A percentile compares a stretch with the other conserved stretches of the same genome.
Conservation (phyloP, 495 filamentous ascomycete species). For the Alectoria sarmentosa region DNA sequence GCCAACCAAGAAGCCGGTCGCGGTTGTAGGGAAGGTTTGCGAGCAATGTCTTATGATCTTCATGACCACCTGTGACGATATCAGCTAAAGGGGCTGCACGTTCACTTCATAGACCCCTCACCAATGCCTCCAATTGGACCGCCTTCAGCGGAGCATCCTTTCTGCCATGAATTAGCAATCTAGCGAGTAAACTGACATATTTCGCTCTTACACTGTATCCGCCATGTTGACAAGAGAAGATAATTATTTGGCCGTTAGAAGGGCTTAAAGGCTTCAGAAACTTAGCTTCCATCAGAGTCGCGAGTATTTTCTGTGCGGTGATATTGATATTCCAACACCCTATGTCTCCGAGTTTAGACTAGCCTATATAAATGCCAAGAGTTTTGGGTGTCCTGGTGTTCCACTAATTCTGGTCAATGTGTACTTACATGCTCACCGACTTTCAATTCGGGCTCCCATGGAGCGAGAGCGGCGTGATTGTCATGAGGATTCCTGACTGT, state of each 20-base stretch:
- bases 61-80: conserved; percentile 69
- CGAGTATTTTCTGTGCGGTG: conserved; percentile 6
- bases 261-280: background rate
- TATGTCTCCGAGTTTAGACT: background rate
- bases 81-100: conserved; percentile 26
- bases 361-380: background rate
- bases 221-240: background rate
- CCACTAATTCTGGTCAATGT: too few species aligned
- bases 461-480: too few species aligned
- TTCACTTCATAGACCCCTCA: conserved; percentile 31
- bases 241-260: background rate
- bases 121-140: conserved; percentile 81
- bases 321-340: background rate
- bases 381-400: too few species aligned
- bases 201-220: conserved; percentile 16
- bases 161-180: conserved; percentile 26
- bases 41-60: conserved; percentile 94
- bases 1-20: conserved; percentile 84
- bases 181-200: background rate
- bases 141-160: conserved; percentile 63
- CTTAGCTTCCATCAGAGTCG: background rate
- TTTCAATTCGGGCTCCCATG: too few species aligned
- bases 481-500: too few species aligned
- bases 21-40: conserved; percentile 76
- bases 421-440: too few species aligned